Percentiles rank a stretch among this genome's conserved stretches.
Conservation (phyloP, 495 filamentous ascomycete genomes). For the Xylaria palmicola region DNA sequence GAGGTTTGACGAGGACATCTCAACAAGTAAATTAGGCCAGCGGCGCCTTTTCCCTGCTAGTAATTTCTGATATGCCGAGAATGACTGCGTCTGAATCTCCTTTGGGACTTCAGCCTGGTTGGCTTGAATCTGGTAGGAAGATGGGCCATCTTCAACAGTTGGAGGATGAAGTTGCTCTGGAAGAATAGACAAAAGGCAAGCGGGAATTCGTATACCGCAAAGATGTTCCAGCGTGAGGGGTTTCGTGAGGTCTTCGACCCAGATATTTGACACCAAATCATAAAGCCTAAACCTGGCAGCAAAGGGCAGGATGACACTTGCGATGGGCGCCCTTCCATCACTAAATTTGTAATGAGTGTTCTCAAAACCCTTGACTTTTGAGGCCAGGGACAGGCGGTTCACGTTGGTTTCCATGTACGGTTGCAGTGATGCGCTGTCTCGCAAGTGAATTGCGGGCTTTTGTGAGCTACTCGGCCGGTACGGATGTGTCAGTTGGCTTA, state of each 20-base stretch:
- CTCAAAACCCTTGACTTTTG: conserved; percentile 32
- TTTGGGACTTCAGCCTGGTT: conserved; percentile 50
- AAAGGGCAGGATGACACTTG: conserved; percentile 19
- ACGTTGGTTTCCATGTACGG: background rate
- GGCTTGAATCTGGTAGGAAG: conserved; percentile 57
- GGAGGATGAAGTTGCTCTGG: conserved; percentile 17
- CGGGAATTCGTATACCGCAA: conserved; percentile 34
- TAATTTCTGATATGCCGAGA: conserved; percentile 49
- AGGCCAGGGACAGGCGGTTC: conserved; percentile 29
- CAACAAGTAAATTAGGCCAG: conserved; percentile 50
- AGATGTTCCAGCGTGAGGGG: conserved; percentile 40
- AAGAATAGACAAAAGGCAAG: conserved; percentile 25
- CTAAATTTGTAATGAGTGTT: conserved; percentile 35
- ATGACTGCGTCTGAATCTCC: conserved; percentile 49
- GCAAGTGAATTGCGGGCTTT: conserved; percentile 20
- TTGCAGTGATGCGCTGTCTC: conserved; percentile 20
- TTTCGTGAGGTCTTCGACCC: conserved; percentile 30
- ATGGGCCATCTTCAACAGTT: conserved; percentile 38
- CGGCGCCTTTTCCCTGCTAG: conserved; percentile 42
- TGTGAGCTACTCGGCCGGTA: background rate
- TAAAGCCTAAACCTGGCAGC: conserved; percentile 25
- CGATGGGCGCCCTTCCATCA: conserved; percentile 18
- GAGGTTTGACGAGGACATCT: conserved; percentile 53
- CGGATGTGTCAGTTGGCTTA: conserved; percentile 23
- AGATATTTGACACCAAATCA: conserved; percentile 24